These are phyloP conservation scores for Aspergillus sp. DNA, from an alignment of 2,329 filamentous ascomycete species.

Conservation along the genomic window DNA sequence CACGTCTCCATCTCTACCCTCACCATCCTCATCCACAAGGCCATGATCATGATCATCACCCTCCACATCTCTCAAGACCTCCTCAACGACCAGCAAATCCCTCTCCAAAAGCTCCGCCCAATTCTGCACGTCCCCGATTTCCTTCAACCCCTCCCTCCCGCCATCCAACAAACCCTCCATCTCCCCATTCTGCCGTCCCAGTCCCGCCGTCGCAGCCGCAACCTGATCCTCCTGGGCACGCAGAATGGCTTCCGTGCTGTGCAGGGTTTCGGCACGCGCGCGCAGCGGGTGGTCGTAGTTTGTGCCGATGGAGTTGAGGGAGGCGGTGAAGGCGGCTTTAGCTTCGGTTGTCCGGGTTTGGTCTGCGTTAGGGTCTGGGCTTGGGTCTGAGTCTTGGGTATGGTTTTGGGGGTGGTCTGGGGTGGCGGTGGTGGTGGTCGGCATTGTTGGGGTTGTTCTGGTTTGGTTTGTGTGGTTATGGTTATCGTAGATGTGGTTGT, in stretches of 20 bases:
- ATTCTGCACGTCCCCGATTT: conserved; percentile 58
- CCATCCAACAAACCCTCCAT: conserved; percentile 48
- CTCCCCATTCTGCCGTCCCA: conserved; percentile 47
- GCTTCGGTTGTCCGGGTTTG: conserved; percentile 33
- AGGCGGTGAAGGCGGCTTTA: conserved; percentile 37
- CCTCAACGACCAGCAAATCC: conserved; percentile 38
- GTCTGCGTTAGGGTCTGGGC: conserved; percentile 3
- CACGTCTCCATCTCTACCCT: not conserved
- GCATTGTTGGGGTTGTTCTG: too few species aligned
- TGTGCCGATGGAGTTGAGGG: conserved; percentile 36
- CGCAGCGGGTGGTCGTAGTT: conserved; percentile 47
- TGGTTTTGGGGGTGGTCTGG: too few species aligned
- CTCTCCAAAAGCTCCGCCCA: conserved; percentile 55
- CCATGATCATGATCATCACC: conserved; percentile 8
- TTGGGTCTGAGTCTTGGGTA: too few species aligned
- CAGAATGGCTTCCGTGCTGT: conserved; percentile 45
- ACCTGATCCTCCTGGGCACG: conserved; percentile 48
- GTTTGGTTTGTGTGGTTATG: too few species aligned
- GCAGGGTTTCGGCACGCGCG: conserved; percentile 49
- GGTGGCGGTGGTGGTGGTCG: too few species aligned
- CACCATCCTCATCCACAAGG: conserved; percentile 1
- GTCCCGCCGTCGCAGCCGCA: conserved; percentile 40
- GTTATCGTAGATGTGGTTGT: too few species aligned
- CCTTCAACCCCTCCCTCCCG: conserved; percentile 50
- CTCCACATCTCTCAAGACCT: conserved; percentile 21